Evolutionary conservation across 768 basidiomycete genomes (phyloP).

Genomic region (Agaricus sinodeliciosus): DNA sequence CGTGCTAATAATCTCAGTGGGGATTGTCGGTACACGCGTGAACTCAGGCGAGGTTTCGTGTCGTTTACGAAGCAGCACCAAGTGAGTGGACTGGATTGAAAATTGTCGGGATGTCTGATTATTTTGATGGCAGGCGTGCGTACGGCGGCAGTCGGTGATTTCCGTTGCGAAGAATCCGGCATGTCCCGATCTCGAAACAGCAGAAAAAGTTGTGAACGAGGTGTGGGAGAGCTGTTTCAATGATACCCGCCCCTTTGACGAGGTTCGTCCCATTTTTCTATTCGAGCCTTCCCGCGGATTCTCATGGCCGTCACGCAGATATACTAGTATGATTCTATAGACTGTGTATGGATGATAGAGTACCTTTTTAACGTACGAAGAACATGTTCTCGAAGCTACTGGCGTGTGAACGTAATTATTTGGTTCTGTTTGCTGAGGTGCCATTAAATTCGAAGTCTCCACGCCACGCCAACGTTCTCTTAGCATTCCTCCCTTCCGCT

Average conservation of each 20-base stretch:
- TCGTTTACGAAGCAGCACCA: constrained; percentile 92
- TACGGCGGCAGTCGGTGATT: constrained; percentile 77
- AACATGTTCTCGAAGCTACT: background rate
- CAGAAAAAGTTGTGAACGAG: constrained; percentile 89
- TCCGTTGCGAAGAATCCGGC: constrained; percentile 78
- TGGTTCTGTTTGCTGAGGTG: constrained; percentile 2
- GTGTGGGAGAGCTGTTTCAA: constrained; percentile 96
- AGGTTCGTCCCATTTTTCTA: constrained; percentile 42
- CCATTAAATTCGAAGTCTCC: constrained; percentile 13
- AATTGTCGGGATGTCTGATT: background rate
- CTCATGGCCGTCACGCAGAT: background rate
- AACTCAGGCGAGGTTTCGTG: constrained; percentile 70
- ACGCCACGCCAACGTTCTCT: constrained; percentile 4
- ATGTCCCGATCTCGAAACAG: constrained; percentile 69
- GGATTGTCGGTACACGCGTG: constrained; percentile 84
- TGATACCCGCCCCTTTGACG: constrained; percentile 96
- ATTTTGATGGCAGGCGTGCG: constrained; percentile 58
- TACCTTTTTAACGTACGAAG: background rate
- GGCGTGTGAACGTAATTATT: constrained; percentile 12
- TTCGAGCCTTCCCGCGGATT: background rate
- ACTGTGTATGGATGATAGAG: too few species aligned
- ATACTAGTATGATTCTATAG: background rate
- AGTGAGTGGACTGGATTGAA: constrained; percentile 33
- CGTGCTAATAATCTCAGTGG: constrained; percentile 92
- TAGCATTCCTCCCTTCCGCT: constrained; percentile 14